Base-by-base conservation (phyloP, 768 basidiomycete species). In the Pleurotus tuber-regium region DNA sequence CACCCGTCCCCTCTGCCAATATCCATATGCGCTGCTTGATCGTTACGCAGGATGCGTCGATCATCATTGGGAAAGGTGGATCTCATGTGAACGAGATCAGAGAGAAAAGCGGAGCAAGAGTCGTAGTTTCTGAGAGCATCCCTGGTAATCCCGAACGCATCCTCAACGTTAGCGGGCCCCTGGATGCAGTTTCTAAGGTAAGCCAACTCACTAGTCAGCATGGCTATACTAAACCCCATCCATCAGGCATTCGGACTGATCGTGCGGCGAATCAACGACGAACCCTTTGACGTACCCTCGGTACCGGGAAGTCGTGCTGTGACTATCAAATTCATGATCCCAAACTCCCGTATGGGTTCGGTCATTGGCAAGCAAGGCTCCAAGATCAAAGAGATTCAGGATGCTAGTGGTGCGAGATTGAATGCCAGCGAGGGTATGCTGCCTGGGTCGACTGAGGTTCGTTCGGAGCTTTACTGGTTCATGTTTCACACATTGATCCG, bases 321-420 rank as follows among this genome's bases (percentile, higher is more conserved):
- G 50, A 98, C 97, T 25, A 98, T 99, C 78, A 98, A 98, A 69
- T 98, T 93, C 66, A 98, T 98, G 89, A 97, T 98, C 52, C 96
- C 96, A 57, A 98, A 98, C 70, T 95, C 93, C 8, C 89, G 96
- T 53, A 98, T 98, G 96, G 96, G 96, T 35, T 97, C 94, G 14
- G 93, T 98, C 54, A 99, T 99, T 62, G 97, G 97, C 51, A 98
- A 97, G 68, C 90, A 88, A 56, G 97, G 97, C 26, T 87, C 87
- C 30, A 99, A 99, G 70, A 99, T 99, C 68, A 98, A 98, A 75
- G 97, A 99, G 72, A 99, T 99, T 57, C 97, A 99, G 66, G 97
- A 99, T 62, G 97, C 97, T 23, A 93, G 90, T 57, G 97, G 97
- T 29, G 97, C 97, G 12, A 76, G 94, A 55, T 73, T 99, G 59